Evolutionary conservation across 108 stramenopile species (phyloP).

Genomic region (Epithemia pelagica): DNA sequence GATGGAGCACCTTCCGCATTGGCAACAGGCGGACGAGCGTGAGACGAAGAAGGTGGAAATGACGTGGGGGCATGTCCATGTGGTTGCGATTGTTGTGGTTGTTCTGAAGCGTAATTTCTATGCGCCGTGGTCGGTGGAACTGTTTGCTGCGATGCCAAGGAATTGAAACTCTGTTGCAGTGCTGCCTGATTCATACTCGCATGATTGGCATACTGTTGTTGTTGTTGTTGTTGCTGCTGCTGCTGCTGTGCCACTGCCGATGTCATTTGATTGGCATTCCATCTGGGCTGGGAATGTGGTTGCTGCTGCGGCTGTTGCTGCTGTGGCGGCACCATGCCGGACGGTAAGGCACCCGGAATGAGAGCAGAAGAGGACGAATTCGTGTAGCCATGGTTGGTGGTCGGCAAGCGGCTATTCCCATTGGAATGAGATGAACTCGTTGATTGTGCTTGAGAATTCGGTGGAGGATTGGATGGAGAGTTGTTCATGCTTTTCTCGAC

Average conservation of each 20-base stretch:
- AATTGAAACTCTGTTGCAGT: not conserved
- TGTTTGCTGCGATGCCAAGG: not conserved
- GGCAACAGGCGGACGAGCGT: not conserved
- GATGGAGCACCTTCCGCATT: not conserved
- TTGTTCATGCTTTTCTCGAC: slow-evolving; percentile 1
- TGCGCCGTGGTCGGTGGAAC: not conserved
- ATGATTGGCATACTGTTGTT: not conserved
- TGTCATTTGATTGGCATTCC: not conserved
- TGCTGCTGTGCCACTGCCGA: not conserved
- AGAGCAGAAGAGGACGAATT: not conserved
- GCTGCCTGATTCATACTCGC: not conserved
- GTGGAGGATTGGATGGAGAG: not conserved
- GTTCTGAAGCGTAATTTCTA: not conserved
- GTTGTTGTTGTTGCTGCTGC: not conserved
- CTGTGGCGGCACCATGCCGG: not conserved
- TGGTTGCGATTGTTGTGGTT: not conserved
- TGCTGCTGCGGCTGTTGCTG: not conserved
- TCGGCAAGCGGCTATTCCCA: not conserved
- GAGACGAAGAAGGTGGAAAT: not conserved
- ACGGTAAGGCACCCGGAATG: not conserved
- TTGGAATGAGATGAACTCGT: not conserved
- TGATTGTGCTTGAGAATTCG: not conserved
- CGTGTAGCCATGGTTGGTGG: not conserved
- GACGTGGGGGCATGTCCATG: not conserved
- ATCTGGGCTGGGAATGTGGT: not conserved